Evolutionary conservation across 495 filamentous ascomycete genomes (phyloP), one percentile per base, ranked within the genome.

Genomic region (Echria macrotheca): DNA sequence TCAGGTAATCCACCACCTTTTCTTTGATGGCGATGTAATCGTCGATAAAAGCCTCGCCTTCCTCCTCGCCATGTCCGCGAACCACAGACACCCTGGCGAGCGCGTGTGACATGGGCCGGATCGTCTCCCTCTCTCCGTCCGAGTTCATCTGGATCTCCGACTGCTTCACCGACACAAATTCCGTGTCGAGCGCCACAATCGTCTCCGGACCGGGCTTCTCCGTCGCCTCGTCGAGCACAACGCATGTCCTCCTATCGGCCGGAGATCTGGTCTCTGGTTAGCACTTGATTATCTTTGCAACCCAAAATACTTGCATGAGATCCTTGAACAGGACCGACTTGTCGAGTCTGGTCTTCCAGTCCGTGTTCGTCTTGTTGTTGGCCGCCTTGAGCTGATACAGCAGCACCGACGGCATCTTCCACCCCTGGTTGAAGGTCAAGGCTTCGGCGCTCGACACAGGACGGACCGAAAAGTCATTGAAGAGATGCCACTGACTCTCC

Each of bases 381-480:
- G 78, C 80, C 23, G 77, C 67, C 59, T 88, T 90, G 7, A 81
- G 67, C 62, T 99, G 93, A 67, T 85, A 99, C 21, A 87, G 72
- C 47, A 99, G 59, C 3, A 97, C 83, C 26, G 85, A 86, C 2
- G 93, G 94, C 39, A 84, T 75, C 70, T 96, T 99, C 91, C 94
- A 97, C 5, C 80, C 72, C 18, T 86, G 78, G 28, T 87, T 90
- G 59, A 97, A 97, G 11, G 82, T 80, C 10, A 97, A 70, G 4
- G 94, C 94, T 61, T 97, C 91, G 28, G 86, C 84, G 7, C 56
- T 70, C 11, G 82, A 74, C 14, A 95, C 75, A n/a, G 84, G 79
- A 4, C 85, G 79, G 25, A 99, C 93, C 10, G 94, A 71, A 55
- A 99, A 99, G 66, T 99, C 93, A 46, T 99, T 99, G 67, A 99